Percentiles rank a stretch among this genome's conserved stretches.
These are phyloP conservation scores for Ceratocystis diversiconidia DNA, from an alignment of 2,329 filamentous ascomycete genomes.

Conservation along the genomic window DNA sequence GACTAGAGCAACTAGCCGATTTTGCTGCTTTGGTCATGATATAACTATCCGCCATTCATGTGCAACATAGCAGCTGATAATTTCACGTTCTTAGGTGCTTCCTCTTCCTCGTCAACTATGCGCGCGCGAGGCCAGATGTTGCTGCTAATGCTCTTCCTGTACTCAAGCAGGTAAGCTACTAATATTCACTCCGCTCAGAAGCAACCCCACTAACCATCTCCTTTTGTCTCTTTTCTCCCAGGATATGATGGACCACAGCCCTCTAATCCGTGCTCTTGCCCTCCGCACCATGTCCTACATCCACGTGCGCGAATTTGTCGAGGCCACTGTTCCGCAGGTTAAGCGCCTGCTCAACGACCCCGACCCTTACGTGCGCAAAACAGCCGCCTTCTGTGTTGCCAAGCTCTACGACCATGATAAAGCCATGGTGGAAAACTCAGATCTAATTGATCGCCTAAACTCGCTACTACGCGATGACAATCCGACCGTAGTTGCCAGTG, in stretches of 20 bases:
- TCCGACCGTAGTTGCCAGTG: conserved; percentile 90
- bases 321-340: conserved; percentile 72
- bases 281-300: conserved; percentile 95
- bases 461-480: conserved; percentile 86
- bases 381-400: conserved; percentile 86
- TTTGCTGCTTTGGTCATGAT: too few species aligned
- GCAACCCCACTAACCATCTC: neutral
- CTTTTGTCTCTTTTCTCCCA: conserved; percentile 25
- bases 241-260: conserved; percentile 91
- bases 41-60: too few species aligned
- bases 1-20: neutral
- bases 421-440: conserved; percentile 74
- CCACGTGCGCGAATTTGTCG: conserved; percentile 89
- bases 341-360: conserved; percentile 70
- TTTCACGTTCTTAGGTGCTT: conserved; percentile 62
- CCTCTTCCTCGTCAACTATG: conserved; percentile 92
- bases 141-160: conserved; percentile 86
- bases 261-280: conserved; percentile 79
- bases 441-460: conserved; percentile 85
- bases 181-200: neutral
- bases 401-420: conserved; percentile 97
- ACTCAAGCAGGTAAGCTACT: conserved; percentile 41
- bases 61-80: neutral
- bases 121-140: conserved; percentile 83
- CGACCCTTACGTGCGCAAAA: conserved; percentile 95